Evolutionary conservation across 2,329 filamentous ascomycete species (phyloP).

Genomic region (Diplocarpon rosae): DNA sequence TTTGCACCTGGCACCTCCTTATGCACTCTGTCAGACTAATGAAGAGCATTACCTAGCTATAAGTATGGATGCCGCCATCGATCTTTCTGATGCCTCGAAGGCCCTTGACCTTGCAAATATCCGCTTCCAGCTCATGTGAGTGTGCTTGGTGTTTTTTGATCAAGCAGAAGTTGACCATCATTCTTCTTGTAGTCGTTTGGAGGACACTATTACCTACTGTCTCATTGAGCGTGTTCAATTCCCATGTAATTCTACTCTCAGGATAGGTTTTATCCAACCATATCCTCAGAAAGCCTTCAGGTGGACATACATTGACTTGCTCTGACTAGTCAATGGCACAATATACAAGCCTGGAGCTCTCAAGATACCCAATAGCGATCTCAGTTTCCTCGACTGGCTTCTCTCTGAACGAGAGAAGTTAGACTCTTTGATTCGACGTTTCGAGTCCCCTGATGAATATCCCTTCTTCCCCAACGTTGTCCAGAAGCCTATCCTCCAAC

Average conservation of each 20-base stretch:
- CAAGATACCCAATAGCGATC: constrained; percentile 56
- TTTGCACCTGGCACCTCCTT: no score
- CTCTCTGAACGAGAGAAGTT: constrained; percentile 80
- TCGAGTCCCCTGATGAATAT: constrained; percentile 92
- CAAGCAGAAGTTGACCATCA: constrained; percentile 1
- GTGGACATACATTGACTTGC: no score
- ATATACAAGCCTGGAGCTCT: constrained; percentile 81
- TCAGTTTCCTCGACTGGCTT: constrained; percentile 92
- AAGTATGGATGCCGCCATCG: constrained; percentile 80
- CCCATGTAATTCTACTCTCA: constrained; percentile 32
- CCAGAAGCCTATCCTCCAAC: constrained; percentile 71
- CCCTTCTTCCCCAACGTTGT: constrained; percentile 86
- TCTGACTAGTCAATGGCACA: constrained; percentile 54
- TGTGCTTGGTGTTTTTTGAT: neutral
- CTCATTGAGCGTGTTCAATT: constrained; percentile 98
- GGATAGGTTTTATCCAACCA: no score
- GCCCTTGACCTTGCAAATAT: constrained; percentile 86
- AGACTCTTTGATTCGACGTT: constrained; percentile 87
- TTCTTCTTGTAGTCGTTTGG: constrained; percentile 59
- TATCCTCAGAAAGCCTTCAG: no score
- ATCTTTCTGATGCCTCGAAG: constrained; percentile 73
- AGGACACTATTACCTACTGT: constrained; percentile 96
- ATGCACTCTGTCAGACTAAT: no score
- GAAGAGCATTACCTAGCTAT: no score
- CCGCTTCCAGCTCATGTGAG: constrained; percentile 85